Conservation (phyloP, 176 grass and related monocot genomes). For the Aegilops bicornis region DNA sequence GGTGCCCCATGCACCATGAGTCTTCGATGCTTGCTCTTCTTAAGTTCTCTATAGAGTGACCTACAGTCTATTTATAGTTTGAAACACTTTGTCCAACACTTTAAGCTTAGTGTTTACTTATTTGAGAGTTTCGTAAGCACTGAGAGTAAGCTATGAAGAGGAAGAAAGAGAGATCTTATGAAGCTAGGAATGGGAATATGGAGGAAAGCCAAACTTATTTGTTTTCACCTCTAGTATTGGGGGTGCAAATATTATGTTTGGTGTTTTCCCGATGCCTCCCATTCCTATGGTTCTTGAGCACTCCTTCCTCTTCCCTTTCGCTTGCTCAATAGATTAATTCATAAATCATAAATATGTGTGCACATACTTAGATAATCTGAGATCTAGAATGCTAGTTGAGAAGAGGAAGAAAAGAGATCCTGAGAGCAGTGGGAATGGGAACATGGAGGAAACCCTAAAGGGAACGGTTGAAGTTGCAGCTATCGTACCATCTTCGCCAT, state of each 20-base stretch:
- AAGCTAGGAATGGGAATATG: not conserved
- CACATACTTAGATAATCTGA: too few relatives aligned
- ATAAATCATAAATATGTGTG: too few relatives aligned
- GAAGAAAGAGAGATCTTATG: not conserved
- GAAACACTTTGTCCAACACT: not conserved
- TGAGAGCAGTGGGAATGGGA: too few relatives aligned
- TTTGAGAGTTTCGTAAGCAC: not conserved
- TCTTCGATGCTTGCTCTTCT: not conserved
- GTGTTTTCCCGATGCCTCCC: slow-evolving; percentile 15
- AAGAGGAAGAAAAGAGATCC: too few relatives aligned
- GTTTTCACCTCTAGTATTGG: not conserved
- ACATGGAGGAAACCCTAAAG: too few relatives aligned
- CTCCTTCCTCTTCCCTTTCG: slow-evolving; percentile 7
- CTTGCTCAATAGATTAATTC: not conserved
- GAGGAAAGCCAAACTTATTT: too few relatives aligned
- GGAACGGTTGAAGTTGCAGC: too few relatives aligned
- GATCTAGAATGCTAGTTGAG: too few relatives aligned
- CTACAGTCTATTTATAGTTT: not conserved
- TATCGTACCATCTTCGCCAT: too few relatives aligned
- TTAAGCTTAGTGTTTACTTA: not conserved
- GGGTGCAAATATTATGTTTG: not conserved
- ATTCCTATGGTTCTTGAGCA: slow-evolving; percentile 15
- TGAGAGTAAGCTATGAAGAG: not conserved
- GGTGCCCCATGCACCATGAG: not conserved
- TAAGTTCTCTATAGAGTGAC: not conserved